Evolutionary conservation across 2,329 filamentous ascomycete genomes (phyloP).

Genomic region (Ascochyta fabae): DNA sequence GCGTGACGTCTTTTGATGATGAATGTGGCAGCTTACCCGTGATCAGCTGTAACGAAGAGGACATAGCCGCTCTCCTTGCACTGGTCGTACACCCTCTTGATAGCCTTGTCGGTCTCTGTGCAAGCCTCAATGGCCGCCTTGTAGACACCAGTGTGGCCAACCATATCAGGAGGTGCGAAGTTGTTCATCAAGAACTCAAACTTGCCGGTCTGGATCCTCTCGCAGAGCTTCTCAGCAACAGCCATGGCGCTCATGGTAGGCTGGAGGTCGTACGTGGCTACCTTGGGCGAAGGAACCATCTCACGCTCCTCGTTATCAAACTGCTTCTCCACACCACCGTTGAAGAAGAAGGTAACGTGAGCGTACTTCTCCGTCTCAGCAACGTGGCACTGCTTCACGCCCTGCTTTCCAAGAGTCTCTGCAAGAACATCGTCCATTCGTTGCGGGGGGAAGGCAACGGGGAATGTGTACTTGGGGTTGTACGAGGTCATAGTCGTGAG

Average conservation of each 20-base stretch:
- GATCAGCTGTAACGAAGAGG: slow-evolving; percentile 94
- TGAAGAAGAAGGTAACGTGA: slow-evolving; percentile 99
- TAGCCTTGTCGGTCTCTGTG: slow-evolving; percentile 88
- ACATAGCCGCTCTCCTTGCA: slow-evolving; percentile 94
- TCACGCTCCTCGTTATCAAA: slow-evolving; percentile 92
- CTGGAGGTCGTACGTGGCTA: slow-evolving; percentile 92
- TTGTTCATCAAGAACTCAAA: slow-evolving; percentile 99
- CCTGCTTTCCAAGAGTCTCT: slow-evolving; percentile 92
- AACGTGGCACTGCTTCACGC: slow-evolving; percentile 90
- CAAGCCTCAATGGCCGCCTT: slow-evolving; percentile 88
- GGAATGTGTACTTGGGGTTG: slow-evolving; percentile 93
- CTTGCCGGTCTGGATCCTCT: slow-evolving; percentile 82
- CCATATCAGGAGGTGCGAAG: slow-evolving; percentile 99
- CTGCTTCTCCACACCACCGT: slow-evolving; percentile 95
- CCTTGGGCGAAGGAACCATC: slow-evolving; percentile 92
- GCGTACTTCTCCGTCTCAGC: slow-evolving; percentile 99
- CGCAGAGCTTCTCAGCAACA: slow-evolving; percentile 87
- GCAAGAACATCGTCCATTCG: slow-evolving; percentile 98
- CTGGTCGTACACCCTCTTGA: slow-evolving; percentile 87
- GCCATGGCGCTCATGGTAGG: slow-evolving; percentile 94
- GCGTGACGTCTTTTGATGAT: slow-evolving; percentile 5
- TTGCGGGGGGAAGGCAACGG: slow-evolving; percentile 91
- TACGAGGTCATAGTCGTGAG: slow-evolving; percentile 98
- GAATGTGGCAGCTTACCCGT: slow-evolving; percentile 66
- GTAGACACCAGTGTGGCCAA: slow-evolving; percentile 97